Evolutionary conservation across 2,329 filamentous ascomycete genomes (phyloP).

Genomic region (Neonectria sp.): DNA sequence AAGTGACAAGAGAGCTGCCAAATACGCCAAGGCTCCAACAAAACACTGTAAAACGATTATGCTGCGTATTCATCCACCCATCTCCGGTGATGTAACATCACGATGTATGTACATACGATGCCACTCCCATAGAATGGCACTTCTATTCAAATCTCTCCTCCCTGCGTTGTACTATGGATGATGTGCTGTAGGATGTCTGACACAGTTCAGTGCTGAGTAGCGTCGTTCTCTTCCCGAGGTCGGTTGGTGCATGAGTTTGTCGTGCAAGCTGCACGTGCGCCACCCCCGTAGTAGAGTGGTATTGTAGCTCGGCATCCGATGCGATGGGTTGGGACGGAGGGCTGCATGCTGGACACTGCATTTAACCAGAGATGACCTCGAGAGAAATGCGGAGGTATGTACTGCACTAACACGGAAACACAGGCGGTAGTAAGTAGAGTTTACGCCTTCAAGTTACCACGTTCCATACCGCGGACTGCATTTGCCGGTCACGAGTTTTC

Average conservation of each 20-base stretch:
- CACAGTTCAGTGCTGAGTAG: not conserved
- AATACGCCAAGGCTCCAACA: not conserved
- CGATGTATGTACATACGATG: conserved; percentile 14
- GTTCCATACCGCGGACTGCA: not conserved
- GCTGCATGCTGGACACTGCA: not conserved
- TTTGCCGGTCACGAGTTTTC: too few species aligned
- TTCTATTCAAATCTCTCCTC: not conserved
- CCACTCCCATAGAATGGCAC: conserved; percentile 3
- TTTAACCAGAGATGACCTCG: not conserved
- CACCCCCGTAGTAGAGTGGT: not conserved
- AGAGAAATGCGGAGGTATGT: too few species aligned
- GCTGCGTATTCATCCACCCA: conserved; percentile 14
- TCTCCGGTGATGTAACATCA: conserved; percentile 23
- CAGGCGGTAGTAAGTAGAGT: too few species aligned
- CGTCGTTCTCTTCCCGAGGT: conserved; percentile 3
- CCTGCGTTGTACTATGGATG: not conserved
- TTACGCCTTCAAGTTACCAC: not conserved
- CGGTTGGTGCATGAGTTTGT: not conserved
- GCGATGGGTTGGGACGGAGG: not conserved
- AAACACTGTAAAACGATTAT: conserved; percentile 22
- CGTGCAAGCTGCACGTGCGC: not conserved
- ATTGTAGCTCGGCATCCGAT: not conserved
- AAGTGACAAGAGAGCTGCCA: not conserved
- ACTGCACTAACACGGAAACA: too few species aligned
- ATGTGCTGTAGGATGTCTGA: not conserved